Evolutionary conservation across 2,329 filamentous ascomycete genomes (phyloP), one percentile per base, ranked within the genome.

Genomic region (Trichoderma sp.): DNA sequence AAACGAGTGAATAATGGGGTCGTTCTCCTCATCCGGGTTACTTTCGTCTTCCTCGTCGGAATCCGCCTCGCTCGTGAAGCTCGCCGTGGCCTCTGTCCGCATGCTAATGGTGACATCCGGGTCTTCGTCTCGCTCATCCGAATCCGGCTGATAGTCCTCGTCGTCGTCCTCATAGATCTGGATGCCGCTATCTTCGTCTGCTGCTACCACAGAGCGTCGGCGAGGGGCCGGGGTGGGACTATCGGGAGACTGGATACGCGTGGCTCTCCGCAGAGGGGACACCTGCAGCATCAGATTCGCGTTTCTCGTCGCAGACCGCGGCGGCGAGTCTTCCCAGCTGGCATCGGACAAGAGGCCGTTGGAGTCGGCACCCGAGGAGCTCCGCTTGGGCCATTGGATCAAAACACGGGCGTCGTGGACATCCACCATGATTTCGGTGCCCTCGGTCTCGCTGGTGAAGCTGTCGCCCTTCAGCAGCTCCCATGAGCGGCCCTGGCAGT

Each of bases 341-440:
- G 89, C 90, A 75, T 93, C 90, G 11, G 90, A 91, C 73, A 88
- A 83, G 73, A 84, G 84, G 30, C 83, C 87, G 77, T 82, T 78
- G 72, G 79, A 82, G 76, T 82, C 79, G 84, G 81, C 58, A n/a
- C 67, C 11, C 7, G 70, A 60, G 9, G 67, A 53, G 18, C 82
- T 88, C 83, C 79, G 86, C 81, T 83, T 89, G 58, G 96, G 96
- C 95, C 96, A 98, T 79, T 91, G 90, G 74, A 99, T 85, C 81
- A 97, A 87, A 58, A 98, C 94, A 74, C 96, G 92, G 69, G 94
- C 91, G 79, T 97, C 95, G 78, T 97, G 94, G 56, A 98, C 94
- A 80, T 98, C 95, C 74, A 99, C 85, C 90, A 99, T 97, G 80
- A 99, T 94, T 78, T 97, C 94, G 21, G 91, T 91, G 75, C 91